Base-by-base conservation (phyloP, 1,139 yeast species). In the Blastobotrys niveus region DNA sequence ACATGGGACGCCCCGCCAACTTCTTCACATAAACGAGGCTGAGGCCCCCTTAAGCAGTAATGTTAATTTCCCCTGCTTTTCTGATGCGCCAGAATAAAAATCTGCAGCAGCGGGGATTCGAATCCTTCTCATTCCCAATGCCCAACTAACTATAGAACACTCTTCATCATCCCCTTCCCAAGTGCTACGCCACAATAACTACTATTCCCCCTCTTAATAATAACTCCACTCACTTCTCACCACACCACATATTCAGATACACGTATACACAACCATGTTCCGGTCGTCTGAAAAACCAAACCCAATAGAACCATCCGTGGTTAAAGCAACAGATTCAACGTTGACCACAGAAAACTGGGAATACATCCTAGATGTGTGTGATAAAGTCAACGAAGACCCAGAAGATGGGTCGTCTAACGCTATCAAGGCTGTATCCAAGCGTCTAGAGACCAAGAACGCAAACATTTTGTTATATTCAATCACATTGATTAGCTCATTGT, bases 341-440 rank as follows among this genome's bases (percentile, higher is more conserved):
- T 70, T 87, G 36, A 79, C 89, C 2, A 66, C 78, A 7, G 97
- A 89, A 59, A 86, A 91, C 65, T 89, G 95, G 93, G 84, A 80
- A 55, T 76, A 72, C 52, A 80, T 86, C 38, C 67, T 91, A 25
- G 91, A 82, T 50, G 94, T 83, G 0, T 88, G 96, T 56, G 96
- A 91, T 59, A 66, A 72, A 38, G 86, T 91, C 29, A 78, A 80
- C 47, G 71, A 73, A 4, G 81, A 82, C 55, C 93, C 96, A 0
- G 91, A 83, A 57, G 72, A 68, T 48, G 73, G 71, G 47, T 74
- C 83, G 20, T 71, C 69, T 46, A 68, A 70, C 33, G 81, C 86
- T 1, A 70, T 82, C 15, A 57, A 63, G 21, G 60, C 71, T 2
- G 65, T 88, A 18, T 70, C 73, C 40, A 63, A 69, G 18, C 72